Percentiles rank a stretch among this genome's conserved stretches.
Evolutionary conservation across 768 basidiomycete species (phyloP).

Genomic region (Rhodotorula toruloides): DNA sequence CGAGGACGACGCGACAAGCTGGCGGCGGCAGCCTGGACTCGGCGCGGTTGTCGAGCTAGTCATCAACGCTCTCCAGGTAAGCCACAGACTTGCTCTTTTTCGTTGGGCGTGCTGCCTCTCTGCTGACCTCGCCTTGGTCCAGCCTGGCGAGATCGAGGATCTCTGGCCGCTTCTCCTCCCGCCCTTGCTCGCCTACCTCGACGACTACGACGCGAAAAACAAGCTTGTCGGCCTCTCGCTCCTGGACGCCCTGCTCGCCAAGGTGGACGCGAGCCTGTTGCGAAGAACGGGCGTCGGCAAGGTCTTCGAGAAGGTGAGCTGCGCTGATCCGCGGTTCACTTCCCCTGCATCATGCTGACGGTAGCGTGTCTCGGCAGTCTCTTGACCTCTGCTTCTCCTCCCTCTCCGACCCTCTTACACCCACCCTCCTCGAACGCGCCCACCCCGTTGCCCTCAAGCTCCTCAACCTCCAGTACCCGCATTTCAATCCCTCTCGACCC

Average conservation of each 20-base stretch:
- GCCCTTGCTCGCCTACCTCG: conserved; percentile 23
- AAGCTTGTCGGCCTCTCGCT: conserved; percentile 12
- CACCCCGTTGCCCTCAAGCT: conserved; percentile 26
- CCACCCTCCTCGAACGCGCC: not conserved
- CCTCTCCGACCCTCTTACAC: conserved; percentile 18
- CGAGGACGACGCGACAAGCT: conserved; percentile 8
- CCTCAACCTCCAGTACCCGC: conserved; percentile 3
- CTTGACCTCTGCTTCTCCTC: conserved; percentile 17
- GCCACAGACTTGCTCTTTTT: not conserved
- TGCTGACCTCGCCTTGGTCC: not conserved
- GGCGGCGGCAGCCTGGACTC: conserved; percentile 12
- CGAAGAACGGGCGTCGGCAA: conserved; percentile 26
- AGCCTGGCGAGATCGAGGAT: conserved; percentile 28
- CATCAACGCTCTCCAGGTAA: conserved; percentile 9
- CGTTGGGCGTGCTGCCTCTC: not conserved
- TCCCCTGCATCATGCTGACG: too few species aligned
- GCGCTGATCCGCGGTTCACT: not conserved
- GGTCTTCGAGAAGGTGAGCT: conserved; percentile 19
- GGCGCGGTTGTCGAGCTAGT: conserved; percentile 5
- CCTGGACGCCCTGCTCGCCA: conserved; percentile 9
- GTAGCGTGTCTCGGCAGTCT: not conserved
- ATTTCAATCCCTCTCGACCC: too few species aligned
- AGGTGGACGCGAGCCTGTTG: conserved; percentile 12
- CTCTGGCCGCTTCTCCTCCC: conserved; percentile 27
- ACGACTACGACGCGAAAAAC: conserved; percentile 19